A percentile compares a stretch with the other conserved stretches of the same genome.
Evolutionary conservation across 2,329 filamentous ascomycete species (phyloP).

Genomic region (Tolypocladium ophioglossoides): DNA sequence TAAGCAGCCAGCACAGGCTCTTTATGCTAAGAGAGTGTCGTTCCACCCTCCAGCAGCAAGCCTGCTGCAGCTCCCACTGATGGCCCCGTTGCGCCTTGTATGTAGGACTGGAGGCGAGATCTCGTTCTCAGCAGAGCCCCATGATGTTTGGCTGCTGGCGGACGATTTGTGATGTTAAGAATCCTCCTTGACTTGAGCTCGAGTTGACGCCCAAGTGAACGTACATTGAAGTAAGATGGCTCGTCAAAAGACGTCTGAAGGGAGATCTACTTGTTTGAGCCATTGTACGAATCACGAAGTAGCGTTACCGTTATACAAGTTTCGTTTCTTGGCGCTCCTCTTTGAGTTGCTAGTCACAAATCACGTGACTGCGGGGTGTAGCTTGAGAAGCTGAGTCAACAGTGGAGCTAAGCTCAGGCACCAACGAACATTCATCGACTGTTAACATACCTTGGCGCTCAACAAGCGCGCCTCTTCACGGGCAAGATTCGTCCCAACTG

Average conservation of each 20-base stretch:
- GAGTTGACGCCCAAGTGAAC: no score
- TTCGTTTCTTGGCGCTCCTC: no score
- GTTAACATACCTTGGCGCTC: not conserved
- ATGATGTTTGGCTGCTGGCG: no score
- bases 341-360: no score
- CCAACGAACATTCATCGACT: not conserved
- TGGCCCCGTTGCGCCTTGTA: not conserved
- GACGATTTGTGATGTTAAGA: no score
- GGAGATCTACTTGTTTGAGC: not conserved
- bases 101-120: no score
- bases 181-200: no score
- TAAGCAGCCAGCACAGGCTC: not conserved
- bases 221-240: no score
- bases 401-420: not conserved
- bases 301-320: no score
- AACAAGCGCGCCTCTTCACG: not conserved
- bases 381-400: not conserved
- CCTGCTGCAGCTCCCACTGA: not conserved
- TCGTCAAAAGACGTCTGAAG: not conserved
- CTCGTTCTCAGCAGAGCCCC: no score
- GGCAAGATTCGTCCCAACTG: not conserved
- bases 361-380: not conserved
- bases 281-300: no score
- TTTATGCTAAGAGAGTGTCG: not conserved
- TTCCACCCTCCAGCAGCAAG: not conserved